These are phyloP conservation scores for Draba incana DNA, from an alignment of 345 rosid genomes.

Conservation along the genomic window DNA sequence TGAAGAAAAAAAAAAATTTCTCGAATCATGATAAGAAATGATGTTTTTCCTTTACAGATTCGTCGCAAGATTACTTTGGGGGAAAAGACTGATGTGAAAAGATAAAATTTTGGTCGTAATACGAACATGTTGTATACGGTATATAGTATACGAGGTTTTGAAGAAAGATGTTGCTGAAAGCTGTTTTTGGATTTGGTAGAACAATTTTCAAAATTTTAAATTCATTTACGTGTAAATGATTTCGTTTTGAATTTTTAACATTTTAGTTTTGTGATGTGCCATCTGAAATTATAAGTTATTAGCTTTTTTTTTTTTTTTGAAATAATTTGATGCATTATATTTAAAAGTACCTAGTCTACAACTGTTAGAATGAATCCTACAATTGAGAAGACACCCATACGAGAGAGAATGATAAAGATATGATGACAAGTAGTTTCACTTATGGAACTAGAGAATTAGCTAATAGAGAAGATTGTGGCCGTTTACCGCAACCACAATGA, in stretches of 20 bases:
- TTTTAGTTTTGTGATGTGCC: conserved; percentile 8
- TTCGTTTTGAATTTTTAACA: conserved; percentile 16
- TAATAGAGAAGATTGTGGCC: no score
- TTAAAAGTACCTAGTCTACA: no score
- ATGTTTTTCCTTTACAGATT: not conserved
- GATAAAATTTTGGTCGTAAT: not conserved
- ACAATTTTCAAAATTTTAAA: not conserved
- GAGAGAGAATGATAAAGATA: no score
- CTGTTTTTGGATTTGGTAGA: conserved; percentile 6
- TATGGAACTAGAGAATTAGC: no score
- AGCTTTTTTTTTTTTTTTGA: not conserved
- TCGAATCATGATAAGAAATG: not conserved
- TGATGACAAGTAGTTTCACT: no score
- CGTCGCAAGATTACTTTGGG: not conserved
- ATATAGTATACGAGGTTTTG: conserved; percentile 3
- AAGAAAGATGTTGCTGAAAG: conserved; percentile 7
- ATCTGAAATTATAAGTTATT: not conserved
- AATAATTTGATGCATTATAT: no score
- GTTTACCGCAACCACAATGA: no score
- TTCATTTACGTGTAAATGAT: conserved; percentile 1
- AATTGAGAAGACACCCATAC: no score
- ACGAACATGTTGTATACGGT: not conserved
- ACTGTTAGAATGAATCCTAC: no score
- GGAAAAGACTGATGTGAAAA: not conserved
- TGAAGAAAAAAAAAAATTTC: no score